These are phyloP conservation scores for Flammula alnicola DNA, from an alignment of 1,284 basidiomycete species.

Conservation along the genomic window DNA sequence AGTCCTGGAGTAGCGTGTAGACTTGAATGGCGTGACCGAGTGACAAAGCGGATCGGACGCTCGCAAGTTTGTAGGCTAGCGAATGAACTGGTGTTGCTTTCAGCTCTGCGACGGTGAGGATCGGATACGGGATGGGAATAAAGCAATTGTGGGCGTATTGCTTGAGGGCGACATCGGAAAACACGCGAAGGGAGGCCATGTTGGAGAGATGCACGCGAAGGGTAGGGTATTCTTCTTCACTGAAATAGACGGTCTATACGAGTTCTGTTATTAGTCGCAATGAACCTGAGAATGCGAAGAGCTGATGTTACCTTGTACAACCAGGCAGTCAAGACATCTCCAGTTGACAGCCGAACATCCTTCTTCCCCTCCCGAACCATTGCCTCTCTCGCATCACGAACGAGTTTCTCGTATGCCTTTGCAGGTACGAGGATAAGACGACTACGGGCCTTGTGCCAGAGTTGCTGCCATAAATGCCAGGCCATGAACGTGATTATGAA, in stretches of 20 bases:
- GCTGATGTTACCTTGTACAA: constrained; percentile 14
- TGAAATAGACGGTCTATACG: constrained; percentile 13
- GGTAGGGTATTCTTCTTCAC: not conserved
- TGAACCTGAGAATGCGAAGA: not conserved
- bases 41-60: not conserved
- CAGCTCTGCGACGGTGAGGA: constrained; percentile 6
- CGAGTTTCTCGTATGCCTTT: constrained; percentile 27
- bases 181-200: constrained; percentile 1
- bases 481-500: constrained; percentile 30
- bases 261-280: not conserved
- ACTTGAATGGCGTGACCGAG: constrained; percentile 1
- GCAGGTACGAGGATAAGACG: constrained; percentile 30
- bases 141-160: constrained; percentile 16
- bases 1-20: not conserved
- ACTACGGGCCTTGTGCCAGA: constrained; percentile 33
- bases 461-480: constrained; percentile 34
- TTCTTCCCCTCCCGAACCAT: constrained; percentile 17
- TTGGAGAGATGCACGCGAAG: constrained; percentile 4
- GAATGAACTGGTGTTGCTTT: not conserved
- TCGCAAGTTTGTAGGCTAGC: not conserved
- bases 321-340: constrained; percentile 41
- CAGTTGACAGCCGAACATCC: constrained; percentile 30
- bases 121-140: constrained; percentile 11
- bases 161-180: not conserved
- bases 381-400: constrained; percentile 28